Evolutionary conservation across 768 basidiomycete genomes (phyloP), one percentile per base, ranked within the genome.

Genomic region (Scleroderma citrinum): DNA sequence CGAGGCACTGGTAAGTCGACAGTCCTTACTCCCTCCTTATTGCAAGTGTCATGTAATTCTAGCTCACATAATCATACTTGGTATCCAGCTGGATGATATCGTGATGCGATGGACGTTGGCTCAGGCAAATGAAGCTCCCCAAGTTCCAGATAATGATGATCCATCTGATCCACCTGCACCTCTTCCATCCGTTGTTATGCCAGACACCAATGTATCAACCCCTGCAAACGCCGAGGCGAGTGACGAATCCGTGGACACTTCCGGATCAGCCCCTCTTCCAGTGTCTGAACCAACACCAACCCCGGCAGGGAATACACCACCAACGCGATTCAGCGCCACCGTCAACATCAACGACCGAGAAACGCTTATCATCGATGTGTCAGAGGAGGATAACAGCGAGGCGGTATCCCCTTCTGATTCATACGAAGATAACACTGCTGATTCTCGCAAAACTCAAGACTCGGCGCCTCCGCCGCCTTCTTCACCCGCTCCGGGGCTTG

Each of bases 331-430:
- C 50, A 62, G 56, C 44, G 56, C 65, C 12, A 46, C 50, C 13
- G 55, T 65, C 49, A 54, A 36, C 37, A 16, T 53, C 39, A 64
- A 56, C 5, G 49, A 21, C 42, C 59, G 56, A 19, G 57, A 67
- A 45, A 46, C 62, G 14, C 54, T 68, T 41, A 48, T 69, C 32
- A 68, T 67, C 35, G 61, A 69, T 21, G 65, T 66, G 19, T 61
- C 61, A 7, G 67, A 62, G 41, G 63, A 66, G 1, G 66, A 64
- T 3, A 60, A 58, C 0, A 57, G 59, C 2, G 59, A 57, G 3
- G 54, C 47, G 16, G 61, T 44, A 44, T 31, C 43, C 43, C 19
- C 37, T 34, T 35, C 31, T 12, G 31, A 32, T 44, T 44, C 31
- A n/a, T 32, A 31, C 31, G 24, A 44, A 44, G 43, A 44, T 32